These are phyloP conservation scores for Juglanconis oblonga DNA, from an alignment of 2,329 filamentous ascomycete species.

Conservation along the genomic window DNA sequence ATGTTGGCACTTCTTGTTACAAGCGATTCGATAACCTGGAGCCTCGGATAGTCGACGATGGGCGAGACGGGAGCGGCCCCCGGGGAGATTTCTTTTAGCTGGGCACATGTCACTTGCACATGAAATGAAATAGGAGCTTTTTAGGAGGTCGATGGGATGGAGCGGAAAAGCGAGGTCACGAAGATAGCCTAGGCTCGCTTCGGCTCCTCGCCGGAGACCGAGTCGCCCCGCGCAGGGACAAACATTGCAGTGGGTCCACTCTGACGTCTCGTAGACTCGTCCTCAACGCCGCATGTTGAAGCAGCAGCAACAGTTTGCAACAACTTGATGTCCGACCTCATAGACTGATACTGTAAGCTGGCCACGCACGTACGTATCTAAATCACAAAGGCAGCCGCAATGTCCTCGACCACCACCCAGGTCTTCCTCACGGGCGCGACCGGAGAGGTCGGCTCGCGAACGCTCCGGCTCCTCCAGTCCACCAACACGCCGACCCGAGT, in stretches of 20 bases:
- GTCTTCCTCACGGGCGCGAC: conserved; percentile 8
- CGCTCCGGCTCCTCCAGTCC: not conserved
- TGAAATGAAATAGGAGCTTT: no score
- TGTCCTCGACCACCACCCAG: not conserved
- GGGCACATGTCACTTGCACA: no score
- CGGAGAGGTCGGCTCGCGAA: conserved; percentile 1
- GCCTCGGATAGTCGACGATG: no score
- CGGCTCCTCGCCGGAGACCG: not conserved
- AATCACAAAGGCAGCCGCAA: not conserved
- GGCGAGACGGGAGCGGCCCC: no score
- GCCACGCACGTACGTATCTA: not conserved
- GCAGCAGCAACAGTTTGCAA: no score
- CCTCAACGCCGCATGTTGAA: not conserved
- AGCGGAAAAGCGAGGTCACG: no score
- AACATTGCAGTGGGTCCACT: not conserved
- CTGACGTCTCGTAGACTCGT: not conserved
- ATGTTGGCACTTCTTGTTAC: no score
- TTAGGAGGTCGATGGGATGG: no score
- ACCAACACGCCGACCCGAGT: not conserved
- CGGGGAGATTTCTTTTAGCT: no score
- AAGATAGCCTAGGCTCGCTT: not conserved
- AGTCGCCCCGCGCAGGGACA: not conserved
- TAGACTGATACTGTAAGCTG: not conserved
- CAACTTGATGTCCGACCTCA: not conserved
- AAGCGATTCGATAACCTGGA: no score